These are phyloP conservation scores for Pythium oligandrum DNA, from an alignment of 352 stramenopile genomes.

Conservation along the genomic window DNA sequence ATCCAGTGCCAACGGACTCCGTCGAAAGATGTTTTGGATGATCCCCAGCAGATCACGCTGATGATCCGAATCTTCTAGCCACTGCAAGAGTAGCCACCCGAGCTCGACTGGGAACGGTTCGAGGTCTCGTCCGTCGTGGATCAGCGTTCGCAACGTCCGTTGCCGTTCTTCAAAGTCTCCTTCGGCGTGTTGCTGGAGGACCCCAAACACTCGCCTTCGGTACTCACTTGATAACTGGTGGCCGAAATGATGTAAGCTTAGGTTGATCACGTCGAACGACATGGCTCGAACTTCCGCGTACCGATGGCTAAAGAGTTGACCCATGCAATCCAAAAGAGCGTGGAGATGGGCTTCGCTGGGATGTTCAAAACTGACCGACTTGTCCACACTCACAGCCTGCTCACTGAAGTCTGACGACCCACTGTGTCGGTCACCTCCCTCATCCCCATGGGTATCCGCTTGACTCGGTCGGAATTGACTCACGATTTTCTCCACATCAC, in stretches of 20 bases:
- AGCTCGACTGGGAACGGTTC: slow-evolving; percentile 68
- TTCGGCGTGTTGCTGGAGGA: slow-evolving; percentile 37
- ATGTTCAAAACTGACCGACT: no score
- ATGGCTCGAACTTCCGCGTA: slow-evolving; percentile 64
- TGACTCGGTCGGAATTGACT: slow-evolving; percentile 1
- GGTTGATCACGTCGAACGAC: slow-evolving; percentile 68
- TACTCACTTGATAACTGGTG: slow-evolving; percentile 35
- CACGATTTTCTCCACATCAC: slow-evolving; percentile 65
- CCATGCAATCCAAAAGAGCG: slow-evolving; percentile 63
- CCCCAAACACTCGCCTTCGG: slow-evolving; percentile 50
- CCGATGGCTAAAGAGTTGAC: slow-evolving; percentile 62
- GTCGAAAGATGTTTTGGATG: slow-evolving; percentile 69
- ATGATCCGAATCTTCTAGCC: slow-evolving; percentile 78
- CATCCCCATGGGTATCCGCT: no score
- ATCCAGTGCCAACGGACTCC: slow-evolving; percentile 49
- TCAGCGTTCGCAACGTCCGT: slow-evolving; percentile 58
- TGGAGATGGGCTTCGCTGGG: slow-evolving; percentile 21
- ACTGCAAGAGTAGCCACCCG: slow-evolving; percentile 66
- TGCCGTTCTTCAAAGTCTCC: slow-evolving; percentile 62
- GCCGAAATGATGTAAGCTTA: slow-evolving; percentile 61
- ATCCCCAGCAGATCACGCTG: slow-evolving; percentile 67
- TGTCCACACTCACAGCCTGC: no score
- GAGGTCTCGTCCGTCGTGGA: slow-evolving; percentile 55
- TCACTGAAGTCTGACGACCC: no score
- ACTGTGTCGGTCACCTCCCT: no score